Conservation (phyloP, 805 yeast genomes). For the Lachancea kluyveri region DNA sequence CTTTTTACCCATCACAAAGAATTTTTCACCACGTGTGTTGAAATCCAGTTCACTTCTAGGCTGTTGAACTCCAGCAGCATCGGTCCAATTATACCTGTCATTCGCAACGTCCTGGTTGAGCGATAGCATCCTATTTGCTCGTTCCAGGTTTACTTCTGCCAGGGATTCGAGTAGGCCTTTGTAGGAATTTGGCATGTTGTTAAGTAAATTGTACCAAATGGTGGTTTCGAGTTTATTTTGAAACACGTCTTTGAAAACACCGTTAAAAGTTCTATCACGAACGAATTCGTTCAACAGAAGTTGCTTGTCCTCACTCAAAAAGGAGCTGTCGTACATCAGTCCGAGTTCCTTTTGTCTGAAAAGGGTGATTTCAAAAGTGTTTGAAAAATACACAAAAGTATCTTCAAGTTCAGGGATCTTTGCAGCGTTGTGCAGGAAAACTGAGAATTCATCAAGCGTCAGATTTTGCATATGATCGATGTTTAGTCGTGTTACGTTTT, state of each 20-base stretch:
- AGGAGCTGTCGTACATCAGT: conserved; percentile 15
- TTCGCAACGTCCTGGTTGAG: conserved; percentile 3
- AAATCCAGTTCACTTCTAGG: conserved; percentile 7
- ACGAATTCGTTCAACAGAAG: conserved; percentile 3
- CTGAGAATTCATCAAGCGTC: not conserved
- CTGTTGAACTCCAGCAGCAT: conserved; percentile 6
- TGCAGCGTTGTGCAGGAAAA: conserved; percentile 7
- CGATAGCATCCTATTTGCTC: conserved; percentile 3
- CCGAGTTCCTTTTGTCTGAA: conserved; percentile 28
- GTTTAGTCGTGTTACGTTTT: conserved; percentile 1
- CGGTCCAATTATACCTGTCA: conserved; percentile 4
- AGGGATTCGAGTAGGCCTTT: not conserved
- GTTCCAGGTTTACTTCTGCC: conserved; percentile 2
- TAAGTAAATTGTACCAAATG: conserved; percentile 9
- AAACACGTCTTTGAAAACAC: conserved; percentile 8
- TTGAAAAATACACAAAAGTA: conserved; percentile 13
- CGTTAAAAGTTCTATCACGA: conserved; percentile 5
- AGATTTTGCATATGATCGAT: conserved; percentile 1
- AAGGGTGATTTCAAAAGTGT: conserved; percentile 18
- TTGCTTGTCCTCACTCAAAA: conserved; percentile 11
- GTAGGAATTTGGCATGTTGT: conserved; percentile 5
- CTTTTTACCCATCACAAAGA: conserved; percentile 7
- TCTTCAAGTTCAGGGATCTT: conserved; percentile 14
- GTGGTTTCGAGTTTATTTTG: conserved; percentile 7
- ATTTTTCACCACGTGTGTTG: conserved; percentile 4